Percentiles rank a stretch among this genome's conserved stretches.
These are phyloP conservation scores for Xylariaceae sp. DNA, from an alignment of 2,329 filamentous ascomycete genomes.

Conservation along the genomic window DNA sequence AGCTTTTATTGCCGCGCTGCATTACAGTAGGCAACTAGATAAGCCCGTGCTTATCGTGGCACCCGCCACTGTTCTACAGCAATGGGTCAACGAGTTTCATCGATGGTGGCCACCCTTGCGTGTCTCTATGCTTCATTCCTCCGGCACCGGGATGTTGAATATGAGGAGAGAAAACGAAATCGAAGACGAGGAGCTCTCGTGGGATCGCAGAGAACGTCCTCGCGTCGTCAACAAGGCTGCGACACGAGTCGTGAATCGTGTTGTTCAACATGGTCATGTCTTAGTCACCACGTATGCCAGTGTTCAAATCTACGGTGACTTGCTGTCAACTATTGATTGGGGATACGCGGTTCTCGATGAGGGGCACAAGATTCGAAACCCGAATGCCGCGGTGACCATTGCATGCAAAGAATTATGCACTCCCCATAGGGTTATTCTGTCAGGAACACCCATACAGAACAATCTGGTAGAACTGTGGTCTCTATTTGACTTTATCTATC, in stretches of 20 bases:
- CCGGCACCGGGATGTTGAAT: conserved; percentile 94
- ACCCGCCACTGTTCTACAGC: conserved; percentile 88
- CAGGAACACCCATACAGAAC: conserved; percentile 67
- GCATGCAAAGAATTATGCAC: conserved; percentile 93
- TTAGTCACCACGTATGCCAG: conserved; percentile 95
- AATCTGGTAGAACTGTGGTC: conserved; percentile 24
- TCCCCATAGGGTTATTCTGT: conserved; percentile 85
- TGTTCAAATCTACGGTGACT: conserved; percentile 83
- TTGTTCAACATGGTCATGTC: conserved; percentile 81
- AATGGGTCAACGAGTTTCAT: conserved; percentile 99
- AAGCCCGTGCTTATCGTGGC: conserved; percentile 89
- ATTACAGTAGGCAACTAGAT: conserved; percentile 81
- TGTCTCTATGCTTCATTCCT: conserved; percentile 91
- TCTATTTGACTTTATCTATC: conserved; percentile 94
- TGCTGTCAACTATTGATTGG: conserved; percentile 82
- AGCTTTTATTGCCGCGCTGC: conserved; percentile 81
- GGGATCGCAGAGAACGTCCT: conserved; percentile 43
- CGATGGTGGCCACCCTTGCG: conserved; percentile 98
- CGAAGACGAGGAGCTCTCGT: conserved; percentile 52
- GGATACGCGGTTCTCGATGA: conserved; percentile 92
- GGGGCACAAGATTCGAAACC: conserved; percentile 97
- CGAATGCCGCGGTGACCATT: conserved; percentile 90
- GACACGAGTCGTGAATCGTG: conserved; percentile 74
- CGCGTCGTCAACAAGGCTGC: conserved; percentile 64
- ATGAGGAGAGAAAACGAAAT: conserved; percentile 59